A percentile compares a stretch with the other conserved stretches of the same genome.
Evolutionary conservation across 176 grass and related monocot genomes (phyloP).

Genomic region (Raddia guianensis): DNA sequence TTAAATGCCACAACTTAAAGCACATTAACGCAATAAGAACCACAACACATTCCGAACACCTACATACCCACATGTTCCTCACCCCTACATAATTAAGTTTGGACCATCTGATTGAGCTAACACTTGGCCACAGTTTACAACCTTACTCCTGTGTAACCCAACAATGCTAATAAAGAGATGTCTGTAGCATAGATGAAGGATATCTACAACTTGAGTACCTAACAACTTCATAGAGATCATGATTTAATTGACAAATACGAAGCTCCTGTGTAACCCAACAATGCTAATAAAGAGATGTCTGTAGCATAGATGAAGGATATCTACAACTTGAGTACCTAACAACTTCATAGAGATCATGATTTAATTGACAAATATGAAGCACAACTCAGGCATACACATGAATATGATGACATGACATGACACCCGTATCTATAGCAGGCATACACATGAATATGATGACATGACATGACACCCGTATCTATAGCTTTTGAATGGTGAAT

Average conservation of each 20-base stretch:
- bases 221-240: no score
- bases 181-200: no score
- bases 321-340: not conserved
- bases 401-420: constrained; percentile 11
- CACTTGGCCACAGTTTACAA: not conserved
- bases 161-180: no score
- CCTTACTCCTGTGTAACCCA: not conserved
- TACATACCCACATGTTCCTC: constrained; percentile 8
- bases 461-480: constrained; percentile 35
- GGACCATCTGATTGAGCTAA: constrained; percentile 28
- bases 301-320: not conserved
- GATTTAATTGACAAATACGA: no score
- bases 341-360: not conserved
- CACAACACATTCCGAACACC: not conserved
- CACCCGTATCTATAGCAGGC: constrained; percentile 28
- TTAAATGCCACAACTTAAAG: constrained; percentile 13
- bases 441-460: not conserved
- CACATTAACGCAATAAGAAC: constrained; percentile 1
- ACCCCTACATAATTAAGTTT: not conserved
- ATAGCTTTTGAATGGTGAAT: constrained; percentile 54
- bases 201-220: no score
- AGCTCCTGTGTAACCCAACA: not conserved
- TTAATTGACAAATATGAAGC: constrained; percentile 27
- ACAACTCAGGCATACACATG: not conserved
- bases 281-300: constrained; percentile 2